Evolutionary conservation across 1,139 yeast genomes (phyloP).

Genomic region (Debaryomyces sp.): DNA sequence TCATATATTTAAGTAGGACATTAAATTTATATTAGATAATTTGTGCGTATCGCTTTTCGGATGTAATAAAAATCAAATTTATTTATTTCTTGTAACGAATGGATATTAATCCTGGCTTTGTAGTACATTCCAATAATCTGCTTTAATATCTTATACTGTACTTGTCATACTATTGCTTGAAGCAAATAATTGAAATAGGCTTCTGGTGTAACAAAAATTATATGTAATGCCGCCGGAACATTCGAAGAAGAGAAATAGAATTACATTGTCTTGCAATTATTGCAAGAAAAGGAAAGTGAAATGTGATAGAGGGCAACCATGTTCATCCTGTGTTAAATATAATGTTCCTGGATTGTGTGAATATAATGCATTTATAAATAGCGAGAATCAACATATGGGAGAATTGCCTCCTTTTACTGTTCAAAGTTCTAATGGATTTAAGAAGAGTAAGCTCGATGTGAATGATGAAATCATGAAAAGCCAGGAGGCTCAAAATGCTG

Average conservation of each 20-base stretch:
- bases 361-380: slow-evolving; percentile 16
- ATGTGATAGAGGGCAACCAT: slow-evolving; percentile 34
- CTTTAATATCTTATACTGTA: neutral
- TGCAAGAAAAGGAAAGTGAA: slow-evolving; percentile 46
- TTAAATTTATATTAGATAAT: neutral
- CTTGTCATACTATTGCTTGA: neutral
- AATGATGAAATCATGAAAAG: neutral
- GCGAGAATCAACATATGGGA: neutral
- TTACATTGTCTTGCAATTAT: slow-evolving; percentile 38
- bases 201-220: neutral
- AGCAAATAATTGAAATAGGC: neutral
- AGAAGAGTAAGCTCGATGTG: neutral
- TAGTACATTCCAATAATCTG: neutral
- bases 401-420: slow-evolving; percentile 18
- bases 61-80: neutral
- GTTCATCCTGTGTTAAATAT: slow-evolving; percentile 33
- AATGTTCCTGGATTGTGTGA: slow-evolving; percentile 29
- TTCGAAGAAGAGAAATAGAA: slow-evolving; percentile 27
- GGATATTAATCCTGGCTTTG: neutral
- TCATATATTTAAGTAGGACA: too few relatives aligned
- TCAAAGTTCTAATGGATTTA: slow-evolving; percentile 4
- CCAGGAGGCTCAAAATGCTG: neutral
- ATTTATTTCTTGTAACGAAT: neutral
- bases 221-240: neutral
- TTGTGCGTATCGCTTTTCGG: neutral